phyloP scores from a whole-genome alignment of 768 basidiomycete species.

The Lentinula boryana region DNA sequence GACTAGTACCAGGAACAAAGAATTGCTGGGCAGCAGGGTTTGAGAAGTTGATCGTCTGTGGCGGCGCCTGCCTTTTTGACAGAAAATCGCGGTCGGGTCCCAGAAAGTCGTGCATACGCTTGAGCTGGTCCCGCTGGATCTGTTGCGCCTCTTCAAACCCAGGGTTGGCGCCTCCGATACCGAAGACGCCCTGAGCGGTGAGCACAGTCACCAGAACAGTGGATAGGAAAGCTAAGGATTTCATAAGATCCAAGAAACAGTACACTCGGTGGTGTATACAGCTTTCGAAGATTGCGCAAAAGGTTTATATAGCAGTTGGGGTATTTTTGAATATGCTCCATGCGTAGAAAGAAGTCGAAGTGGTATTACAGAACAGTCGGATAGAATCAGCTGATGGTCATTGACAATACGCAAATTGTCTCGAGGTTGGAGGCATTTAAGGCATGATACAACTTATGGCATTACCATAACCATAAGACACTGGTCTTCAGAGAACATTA shows the following conservation, averaged over 20 bases:
- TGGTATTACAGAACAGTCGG: no score
- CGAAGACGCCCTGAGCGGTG: slow-evolving; percentile 10
- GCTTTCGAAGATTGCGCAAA: neutral
- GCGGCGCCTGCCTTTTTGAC: slow-evolving; percentile 24
- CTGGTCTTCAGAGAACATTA: neutral
- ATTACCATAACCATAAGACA: neutral
- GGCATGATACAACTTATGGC: neutral
- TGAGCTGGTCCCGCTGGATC: slow-evolving; percentile 42
- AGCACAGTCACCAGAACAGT: neutral
- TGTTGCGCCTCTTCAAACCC: slow-evolving; percentile 36
- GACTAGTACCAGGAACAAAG: slow-evolving; percentile 39
- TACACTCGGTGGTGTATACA: neutral
- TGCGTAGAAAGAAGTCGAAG: neutral
- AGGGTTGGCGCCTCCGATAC: slow-evolving; percentile 25
- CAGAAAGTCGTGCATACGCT: slow-evolving; percentile 31
- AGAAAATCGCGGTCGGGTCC: slow-evolving; percentile 20
- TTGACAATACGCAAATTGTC: neutral
- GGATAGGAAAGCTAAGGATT: slow-evolving; percentile 7
- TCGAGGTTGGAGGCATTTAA: neutral
- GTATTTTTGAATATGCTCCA: slow-evolving; percentile 4
- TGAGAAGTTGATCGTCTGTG: slow-evolving; percentile 47
- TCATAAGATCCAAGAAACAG: neutral
- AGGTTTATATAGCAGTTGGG: neutral
- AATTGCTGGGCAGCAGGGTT: slow-evolving; percentile 54
- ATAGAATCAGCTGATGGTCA: neutral